Base-by-base conservation (phyloP, 129 eudicot species). In the Solidago caesia region DNA sequence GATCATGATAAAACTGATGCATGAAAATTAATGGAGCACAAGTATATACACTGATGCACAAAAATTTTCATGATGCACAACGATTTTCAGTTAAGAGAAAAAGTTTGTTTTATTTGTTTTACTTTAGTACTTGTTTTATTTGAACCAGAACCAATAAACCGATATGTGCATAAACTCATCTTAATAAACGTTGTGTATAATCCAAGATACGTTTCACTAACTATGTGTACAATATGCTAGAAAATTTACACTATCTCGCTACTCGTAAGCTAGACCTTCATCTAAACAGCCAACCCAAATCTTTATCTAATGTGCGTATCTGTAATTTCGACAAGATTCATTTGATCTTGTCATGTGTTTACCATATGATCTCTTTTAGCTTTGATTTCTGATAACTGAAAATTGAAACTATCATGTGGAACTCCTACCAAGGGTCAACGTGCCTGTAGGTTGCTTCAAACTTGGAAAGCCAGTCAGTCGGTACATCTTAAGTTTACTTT, bases 291-390 rank as follows among this genome's bases (percentile, higher is more conserved):
- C 25, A 39, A 29, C 44, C 68, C 41, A 61, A 73, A 46, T n/a
- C 77, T 51, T 52, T 60, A 25, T 44, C 68, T 73, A 21, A 44
- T 8, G 29, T 65, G 49, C 43, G 43, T n/a, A 66, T 44, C 26
- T 27, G 11, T 43, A 51, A 47, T 47, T 27, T 33, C 52, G 1
- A 10, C 1, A 39, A 25, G 10, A 63, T 9, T 33, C 70, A 39
- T 27, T n/a, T 79, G 63, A 12, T 68, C 52, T n/a, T 69, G 55
- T 43, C 55, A 57, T 44, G 7, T 56, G 52, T 9, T 21, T 21
- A 8, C 68, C 48, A 47, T 68, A 15, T 56, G 21, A 56, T 56
- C 61, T 56, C 61, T n/a, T 56, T 5, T 55, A 55, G 4, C 6
- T 2, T n/a, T 0, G 60, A 1, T 21, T 21, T 5, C 47, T 5